Conservation (phyloP, 352 stramenopile genomes). For the Phytophthora kernoviae region DNA sequence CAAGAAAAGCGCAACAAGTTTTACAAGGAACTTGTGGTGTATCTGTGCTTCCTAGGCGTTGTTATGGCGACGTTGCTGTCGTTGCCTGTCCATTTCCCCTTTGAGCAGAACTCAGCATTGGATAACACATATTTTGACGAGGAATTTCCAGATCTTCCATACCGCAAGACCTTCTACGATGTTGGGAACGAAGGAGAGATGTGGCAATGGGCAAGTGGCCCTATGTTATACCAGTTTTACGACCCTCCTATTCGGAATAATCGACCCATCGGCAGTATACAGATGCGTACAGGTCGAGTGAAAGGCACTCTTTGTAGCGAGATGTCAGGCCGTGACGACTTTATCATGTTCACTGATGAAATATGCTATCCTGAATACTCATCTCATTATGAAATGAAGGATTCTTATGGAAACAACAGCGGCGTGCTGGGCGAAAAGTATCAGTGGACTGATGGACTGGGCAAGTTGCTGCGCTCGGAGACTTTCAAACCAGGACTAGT, state of each 20-base stretch:
- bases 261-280: conserved; percentile 62
- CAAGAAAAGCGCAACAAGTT: conserved; percentile 87
- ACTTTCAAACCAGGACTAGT: conserved; percentile 74
- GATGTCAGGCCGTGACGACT: conserved; percentile 46
- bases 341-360: conserved; percentile 74
- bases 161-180: conserved; percentile 72
- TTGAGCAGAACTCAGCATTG: conserved; percentile 71
- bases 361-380: conserved; percentile 77
- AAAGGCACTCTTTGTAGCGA: conserved; percentile 56
- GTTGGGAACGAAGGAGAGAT: conserved; percentile 69
- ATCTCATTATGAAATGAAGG: conserved; percentile 40
- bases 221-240: conserved; percentile 76
- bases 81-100: conserved; percentile 74
- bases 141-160: conserved; percentile 61
- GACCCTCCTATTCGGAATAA: conserved; percentile 66
- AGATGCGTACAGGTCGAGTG: conserved; percentile 68
- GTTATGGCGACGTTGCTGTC: conserved; percentile 68
- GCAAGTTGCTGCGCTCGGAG: conserved; percentile 60
- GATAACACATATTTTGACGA: conserved; percentile 68
- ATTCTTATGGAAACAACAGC: conserved; percentile 51
- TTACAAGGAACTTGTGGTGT: conserved; percentile 79
- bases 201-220: conserved; percentile 73
- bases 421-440: conserved; percentile 43
- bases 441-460: conserved; percentile 44
- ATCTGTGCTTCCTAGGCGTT: conserved; percentile 69